Evolutionary conservation across 352 stramenopile genomes (phyloP).

Genomic region (Pythium phragmiticola): DNA sequence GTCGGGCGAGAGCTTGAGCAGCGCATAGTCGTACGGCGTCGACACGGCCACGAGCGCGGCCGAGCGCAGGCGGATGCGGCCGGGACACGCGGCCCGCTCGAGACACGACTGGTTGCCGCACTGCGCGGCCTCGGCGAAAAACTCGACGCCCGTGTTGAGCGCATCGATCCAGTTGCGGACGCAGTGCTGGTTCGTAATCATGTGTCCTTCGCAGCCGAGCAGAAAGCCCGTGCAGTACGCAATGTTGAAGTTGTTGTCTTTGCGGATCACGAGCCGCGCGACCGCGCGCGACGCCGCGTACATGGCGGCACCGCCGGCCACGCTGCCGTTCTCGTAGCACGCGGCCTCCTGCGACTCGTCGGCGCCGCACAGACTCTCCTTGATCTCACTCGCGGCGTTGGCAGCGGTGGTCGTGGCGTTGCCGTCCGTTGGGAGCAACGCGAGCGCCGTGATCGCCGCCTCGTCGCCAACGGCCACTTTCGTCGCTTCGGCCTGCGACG

Average conservation of each 20-base stretch:
- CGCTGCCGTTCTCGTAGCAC: conserved; percentile 41
- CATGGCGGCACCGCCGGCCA: conserved; percentile 34
- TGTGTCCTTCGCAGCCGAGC: conserved; percentile 68
- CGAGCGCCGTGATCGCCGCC: conserved; percentile 14
- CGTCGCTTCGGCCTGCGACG: conserved; percentile 32
- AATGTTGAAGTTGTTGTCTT: conserved; percentile 54
- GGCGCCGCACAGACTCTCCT: conserved; percentile 64
- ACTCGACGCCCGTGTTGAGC: conserved; percentile 66
- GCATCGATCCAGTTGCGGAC: conserved; percentile 61
- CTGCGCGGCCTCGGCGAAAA: conserved; percentile 53
- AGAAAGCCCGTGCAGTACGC: conserved; percentile 76
- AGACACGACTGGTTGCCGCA: conserved; percentile 36
- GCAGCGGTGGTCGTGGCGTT: conserved; percentile 10
- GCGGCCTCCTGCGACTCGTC: conserved; percentile 72
- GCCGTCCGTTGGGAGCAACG: not conserved
- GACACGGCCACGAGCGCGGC: conserved; percentile 42
- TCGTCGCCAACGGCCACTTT: conserved; percentile 19
- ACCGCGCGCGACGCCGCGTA: conserved; percentile 46
- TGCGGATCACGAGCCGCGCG: conserved; percentile 62
- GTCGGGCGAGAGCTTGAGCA: conserved; percentile 35
- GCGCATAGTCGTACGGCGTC: conserved; percentile 40
- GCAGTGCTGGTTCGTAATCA: conserved; percentile 83
- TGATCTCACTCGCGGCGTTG: conserved; percentile 15
- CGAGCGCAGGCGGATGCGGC: conserved; percentile 33
- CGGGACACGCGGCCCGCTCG: conserved; percentile 45